phyloP scores from a whole-genome alignment of 495 filamentous ascomycete genomes.

The Amorphotheca resinae region DNA sequence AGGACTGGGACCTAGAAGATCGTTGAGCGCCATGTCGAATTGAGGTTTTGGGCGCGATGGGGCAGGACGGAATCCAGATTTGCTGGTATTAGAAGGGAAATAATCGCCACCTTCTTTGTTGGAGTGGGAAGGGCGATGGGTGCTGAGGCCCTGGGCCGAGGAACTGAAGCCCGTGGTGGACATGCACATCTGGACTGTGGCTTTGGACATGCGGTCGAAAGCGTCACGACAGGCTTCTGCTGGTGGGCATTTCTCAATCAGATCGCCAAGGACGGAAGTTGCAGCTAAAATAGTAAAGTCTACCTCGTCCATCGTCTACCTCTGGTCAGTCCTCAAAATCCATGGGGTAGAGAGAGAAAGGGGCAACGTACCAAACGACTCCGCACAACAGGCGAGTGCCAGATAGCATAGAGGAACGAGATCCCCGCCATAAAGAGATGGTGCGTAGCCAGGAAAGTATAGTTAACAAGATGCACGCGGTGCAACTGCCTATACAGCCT shows the following conservation, averaged over 20 bases:
- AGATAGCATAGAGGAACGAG: slow-evolving; percentile 92
- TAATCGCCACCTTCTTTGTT: slow-evolving; percentile 5
- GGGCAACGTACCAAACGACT: slow-evolving; percentile 56
- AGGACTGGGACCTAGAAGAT: slow-evolving; percentile 28
- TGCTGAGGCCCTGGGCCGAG: slow-evolving; percentile 9
- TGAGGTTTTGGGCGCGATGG: slow-evolving; percentile 28
- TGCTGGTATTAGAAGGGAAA: not conserved
- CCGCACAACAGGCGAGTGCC: slow-evolving; percentile 84
- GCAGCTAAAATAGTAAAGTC: slow-evolving; percentile 94
- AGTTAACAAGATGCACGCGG: slow-evolving; percentile 79
- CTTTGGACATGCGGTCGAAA: slow-evolving; percentile 90
- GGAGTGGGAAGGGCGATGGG: slow-evolving; percentile 10
- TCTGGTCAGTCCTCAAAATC: not conserved
- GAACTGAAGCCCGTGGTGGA: slow-evolving; percentile 71
- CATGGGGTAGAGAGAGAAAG: not conserved
- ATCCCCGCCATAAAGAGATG: slow-evolving; percentile 97
- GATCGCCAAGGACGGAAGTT: slow-evolving; percentile 68
- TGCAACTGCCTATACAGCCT: slow-evolving; percentile 85
- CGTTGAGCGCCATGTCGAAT: slow-evolving; percentile 54
- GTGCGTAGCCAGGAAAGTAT: slow-evolving; percentile 93
- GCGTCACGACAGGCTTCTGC: slow-evolving; percentile 83
- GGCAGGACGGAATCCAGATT: slow-evolving; percentile 7
- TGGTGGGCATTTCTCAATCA: slow-evolving; percentile 68
- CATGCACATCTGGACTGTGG: slow-evolving; percentile 83
- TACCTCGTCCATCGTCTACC: slow-evolving; percentile 79